Base-by-base conservation (phyloP, 257 asterid genomes). In the Solanum sparsipilum region DNA sequence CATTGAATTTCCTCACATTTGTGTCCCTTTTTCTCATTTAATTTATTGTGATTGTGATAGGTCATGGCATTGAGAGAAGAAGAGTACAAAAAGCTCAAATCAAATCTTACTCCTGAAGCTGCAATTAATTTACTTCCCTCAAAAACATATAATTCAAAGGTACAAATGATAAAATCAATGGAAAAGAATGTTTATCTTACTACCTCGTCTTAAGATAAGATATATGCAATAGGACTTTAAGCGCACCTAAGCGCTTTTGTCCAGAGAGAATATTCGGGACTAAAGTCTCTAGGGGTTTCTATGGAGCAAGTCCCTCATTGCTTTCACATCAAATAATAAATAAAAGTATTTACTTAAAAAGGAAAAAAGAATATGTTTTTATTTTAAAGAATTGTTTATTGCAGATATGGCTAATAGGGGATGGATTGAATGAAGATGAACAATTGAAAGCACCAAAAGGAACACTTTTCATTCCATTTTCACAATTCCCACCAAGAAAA, bases 21-120 rank as follows among this genome's bases (percentile, higher is more conserved):
- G 6, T 60, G 72, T 76, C 34, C 63, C 84, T 4, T 31, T 86
- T 48, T 68, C 73, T 74, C 85, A 52, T 87, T 72, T 70, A 29
- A 60, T 15, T 70, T 29, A 83, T 34, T 83, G 71, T 88, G 56
- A 79, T 36, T 83, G 67, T 88, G 56, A 70, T 89, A 95, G 96
- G 96, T 96, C 13, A 88, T 86, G 88, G 81, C 92, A 1, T 9
- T 93, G 83, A 72, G 91, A 3, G 94, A 93, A 90, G 94, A 94
- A 5, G 96, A 94, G 75, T 92, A 95, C 90, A 91, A 90, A 91
- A 92, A 90, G 92, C 92, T 95, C 78, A 92, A 91, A 85, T 91
- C 88, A 23, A 92, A 89, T 91, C 85, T 93, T 29, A 86, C 88
- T 76, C 82, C 79, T 0, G 94, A 93, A 89, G 93, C 89, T 5